These are phyloP conservation scores for Ascosphaera apis DNA, from an alignment of 2,329 filamentous ascomycete species.

Conservation along the genomic window DNA sequence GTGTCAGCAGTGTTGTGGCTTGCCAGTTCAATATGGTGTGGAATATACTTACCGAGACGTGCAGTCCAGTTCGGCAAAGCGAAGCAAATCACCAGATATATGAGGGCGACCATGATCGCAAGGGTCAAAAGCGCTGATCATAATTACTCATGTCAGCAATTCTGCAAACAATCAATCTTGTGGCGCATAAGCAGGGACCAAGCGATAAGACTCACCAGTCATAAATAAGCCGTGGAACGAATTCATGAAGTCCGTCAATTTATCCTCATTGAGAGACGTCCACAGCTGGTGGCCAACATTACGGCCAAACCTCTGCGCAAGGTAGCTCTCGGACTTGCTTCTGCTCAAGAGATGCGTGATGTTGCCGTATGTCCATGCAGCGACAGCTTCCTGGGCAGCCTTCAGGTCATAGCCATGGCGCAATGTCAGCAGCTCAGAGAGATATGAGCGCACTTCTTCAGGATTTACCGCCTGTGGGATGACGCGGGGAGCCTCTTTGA, in stretches of 20 bases:
- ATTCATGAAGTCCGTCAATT: background rate
- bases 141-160: too few species aligned
- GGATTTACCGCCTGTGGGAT: too few species aligned
- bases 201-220: background rate
- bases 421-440: background rate
- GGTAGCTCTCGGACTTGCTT: background rate
- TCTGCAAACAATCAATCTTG: too few species aligned
- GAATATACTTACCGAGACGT: too few species aligned
- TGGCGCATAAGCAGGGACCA: background rate
- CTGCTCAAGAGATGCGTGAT: background rate
- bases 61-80: too few species aligned
- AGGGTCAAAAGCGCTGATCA: too few species aligned
- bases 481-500: too few species aligned
- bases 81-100: too few species aligned
- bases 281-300: background rate
- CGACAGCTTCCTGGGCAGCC: background rate
- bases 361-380: background rate
- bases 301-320: background rate
- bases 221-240: constrained; percentile 1
- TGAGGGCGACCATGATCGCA: too few species aligned
- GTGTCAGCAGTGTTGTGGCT: too few species aligned
- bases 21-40: too few species aligned
- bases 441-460: constrained; percentile 1
- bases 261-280: background rate
- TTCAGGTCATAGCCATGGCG: background rate